Percentiles rank a stretch among this genome's conserved stretches.
phyloP scores from a whole-genome alignment of 345 rosid genomes.

The Euclidium syriacum region DNA sequence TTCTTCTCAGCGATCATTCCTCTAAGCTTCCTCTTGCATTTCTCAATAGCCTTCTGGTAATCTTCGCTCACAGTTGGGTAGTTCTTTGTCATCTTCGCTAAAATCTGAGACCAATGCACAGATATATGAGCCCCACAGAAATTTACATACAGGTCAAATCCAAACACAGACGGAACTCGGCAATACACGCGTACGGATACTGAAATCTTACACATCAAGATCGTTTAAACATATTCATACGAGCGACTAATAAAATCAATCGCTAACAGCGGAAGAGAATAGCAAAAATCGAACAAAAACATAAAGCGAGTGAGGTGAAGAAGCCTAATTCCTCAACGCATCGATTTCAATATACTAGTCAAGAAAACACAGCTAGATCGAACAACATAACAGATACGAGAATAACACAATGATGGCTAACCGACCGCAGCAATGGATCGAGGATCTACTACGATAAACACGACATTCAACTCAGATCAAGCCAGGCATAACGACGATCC shows the following conservation, averaged over 20 bases:
- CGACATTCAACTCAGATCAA: constrained; percentile 14
- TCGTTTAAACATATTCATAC: neutral
- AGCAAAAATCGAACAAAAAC: neutral
- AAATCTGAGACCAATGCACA: neutral
- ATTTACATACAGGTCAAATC: neutral
- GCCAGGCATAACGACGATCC: neutral
- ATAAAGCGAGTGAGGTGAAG: neutral
- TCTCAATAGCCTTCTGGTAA: constrained; percentile 70
- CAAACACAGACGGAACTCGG: neutral
- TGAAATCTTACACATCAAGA: neutral
- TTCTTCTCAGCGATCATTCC: constrained; percentile 83
- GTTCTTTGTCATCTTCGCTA: constrained; percentile 59
- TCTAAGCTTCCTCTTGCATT: constrained; percentile 79
- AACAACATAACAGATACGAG: neutral
- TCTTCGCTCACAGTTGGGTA: constrained; percentile 83
- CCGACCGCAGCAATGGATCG: neutral
- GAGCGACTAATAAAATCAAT: neutral
- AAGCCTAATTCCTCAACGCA: neutral
- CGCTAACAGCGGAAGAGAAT: neutral
- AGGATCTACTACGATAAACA: constrained; percentile 10
- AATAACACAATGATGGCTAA: neutral
- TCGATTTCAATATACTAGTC: neutral
- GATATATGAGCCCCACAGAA: neutral
- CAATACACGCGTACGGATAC: neutral
- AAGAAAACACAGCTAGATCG: neutral